Evolutionary conservation across 129 eudicot genomes (phyloP), one percentile per base, ranked within the genome.

Genomic region (Lactuca sativa): DNA sequence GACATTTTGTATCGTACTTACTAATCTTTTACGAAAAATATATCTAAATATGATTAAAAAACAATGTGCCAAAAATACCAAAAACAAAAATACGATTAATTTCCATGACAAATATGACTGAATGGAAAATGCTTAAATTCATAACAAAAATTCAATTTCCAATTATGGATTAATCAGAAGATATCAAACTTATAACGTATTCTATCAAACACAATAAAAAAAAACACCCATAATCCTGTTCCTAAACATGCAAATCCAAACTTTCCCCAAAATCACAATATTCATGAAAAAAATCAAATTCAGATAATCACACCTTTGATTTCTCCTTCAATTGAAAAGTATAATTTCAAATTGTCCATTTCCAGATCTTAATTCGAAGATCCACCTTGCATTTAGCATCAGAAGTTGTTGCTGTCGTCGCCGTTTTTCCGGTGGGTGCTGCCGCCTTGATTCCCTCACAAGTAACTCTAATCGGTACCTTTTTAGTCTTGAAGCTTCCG

Each of bases 331-430:
- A 44, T 30, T 18, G 1, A 15, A 32, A 60, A 21, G 3, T 41
- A 14, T 25, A 17, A 30, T 7, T 67, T 73, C 80, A 78, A 25
- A 82, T 21, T 3, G 86, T 85, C 90, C 86, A 84, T 64, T 71
- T 85, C 85, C 86, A 84, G 80, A 86, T 86, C 86, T 84, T 86
- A 54, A 89, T 72, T 36, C 87, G 49, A 2, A 83, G 79, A 82
- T 89, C 86, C 73, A 86, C 93, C 56, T 89, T 72, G 59, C 96
- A 89, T 57, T 89, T 86, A 4, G 84, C 83, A 57, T 52, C 77
- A 6, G 87, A 58, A 14, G 80, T 75, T 17, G 83, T 64, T 0
- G 87, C 90, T 63, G 67, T 64, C 74, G 86, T 56, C 68, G 88
- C 69, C 2, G 86, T 62, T 54, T 81, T 86, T 3, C 96, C 96